Evolutionary conservation across 1,284 basidiomycete genomes (phyloP).

Genomic region (Earliella scabrosa): DNA sequence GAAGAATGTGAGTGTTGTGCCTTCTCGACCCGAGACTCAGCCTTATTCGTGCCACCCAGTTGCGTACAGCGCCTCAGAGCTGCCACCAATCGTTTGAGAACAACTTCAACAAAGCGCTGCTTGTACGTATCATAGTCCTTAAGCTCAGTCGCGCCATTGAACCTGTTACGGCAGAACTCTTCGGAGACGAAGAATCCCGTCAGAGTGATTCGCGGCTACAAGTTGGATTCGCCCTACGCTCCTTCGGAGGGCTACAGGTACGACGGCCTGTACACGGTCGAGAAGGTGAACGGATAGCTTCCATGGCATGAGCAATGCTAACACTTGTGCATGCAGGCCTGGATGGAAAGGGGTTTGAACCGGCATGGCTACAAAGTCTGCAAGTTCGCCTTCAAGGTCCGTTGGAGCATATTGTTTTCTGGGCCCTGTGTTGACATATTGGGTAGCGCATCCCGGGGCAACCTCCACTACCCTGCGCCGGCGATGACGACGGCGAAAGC

Average conservation of each 20-base stretch:
- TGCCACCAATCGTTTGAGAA: conserved; percentile 80
- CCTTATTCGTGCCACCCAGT: conserved; percentile 51
- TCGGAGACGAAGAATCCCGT: conserved; percentile 76
- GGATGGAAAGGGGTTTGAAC: conserved; percentile 72
- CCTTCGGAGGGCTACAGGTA: conserved; percentile 84
- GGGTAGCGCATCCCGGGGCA: conserved; percentile 66
- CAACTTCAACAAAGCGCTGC: conserved; percentile 67
- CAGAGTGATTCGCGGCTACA: conserved; percentile 83
- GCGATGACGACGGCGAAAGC: conserved; percentile 10
- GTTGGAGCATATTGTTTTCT: background rate
- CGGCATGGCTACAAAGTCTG: conserved; percentile 71
- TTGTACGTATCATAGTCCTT: conserved; percentile 43
- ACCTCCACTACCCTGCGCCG: conserved; percentile 44
- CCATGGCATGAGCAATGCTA: background rate
- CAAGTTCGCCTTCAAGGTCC: conserved; percentile 71
- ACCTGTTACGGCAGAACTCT: conserved; percentile 52
- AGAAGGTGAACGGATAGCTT: conserved; percentile 51
- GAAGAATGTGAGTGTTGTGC: conserved; percentile 73
- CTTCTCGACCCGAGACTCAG: no score
- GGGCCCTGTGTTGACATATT: background rate
- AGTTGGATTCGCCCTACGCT: conserved; percentile 69
- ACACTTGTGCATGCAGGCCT: conserved; percentile 50
- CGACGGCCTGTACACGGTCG: conserved; percentile 80
- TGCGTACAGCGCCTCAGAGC: conserved; percentile 84
- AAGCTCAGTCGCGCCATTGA: background rate